Evolutionary conservation across 495 filamentous ascomycete genomes (phyloP).

Genomic region (Wilcoxina mikolae): DNA sequence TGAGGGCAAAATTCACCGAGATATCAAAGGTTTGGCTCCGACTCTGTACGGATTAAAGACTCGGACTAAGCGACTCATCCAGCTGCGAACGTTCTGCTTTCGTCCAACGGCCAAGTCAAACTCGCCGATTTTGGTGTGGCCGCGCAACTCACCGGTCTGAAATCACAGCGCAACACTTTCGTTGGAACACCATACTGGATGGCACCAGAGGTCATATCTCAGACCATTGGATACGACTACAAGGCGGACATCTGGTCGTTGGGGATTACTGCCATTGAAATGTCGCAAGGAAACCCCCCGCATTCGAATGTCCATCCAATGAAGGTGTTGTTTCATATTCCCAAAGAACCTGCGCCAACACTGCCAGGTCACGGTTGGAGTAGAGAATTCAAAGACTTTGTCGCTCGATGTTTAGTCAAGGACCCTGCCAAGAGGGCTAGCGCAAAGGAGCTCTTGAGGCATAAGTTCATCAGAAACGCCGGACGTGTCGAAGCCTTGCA

Average conservation of each 20-base stretch:
- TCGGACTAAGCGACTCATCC: conserved; percentile 8
- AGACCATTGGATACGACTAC: conserved; percentile 93
- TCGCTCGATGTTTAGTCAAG: conserved; percentile 70
- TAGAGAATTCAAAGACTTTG: conserved; percentile 85
- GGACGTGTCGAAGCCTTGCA: conserved; percentile 83
- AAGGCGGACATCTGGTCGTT: conserved; percentile 99
- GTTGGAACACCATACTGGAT: conserved; percentile 99
- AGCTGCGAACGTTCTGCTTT: conserved; percentile 84
- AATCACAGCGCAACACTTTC: conserved; percentile 99
- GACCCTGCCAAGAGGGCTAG: conserved; percentile 78
- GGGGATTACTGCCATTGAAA: conserved; percentile 90
- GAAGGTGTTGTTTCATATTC: conserved; percentile 95
- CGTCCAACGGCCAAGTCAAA: conserved; percentile 85
- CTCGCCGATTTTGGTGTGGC: conserved; percentile 96
- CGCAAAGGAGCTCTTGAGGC: conserved; percentile 74
- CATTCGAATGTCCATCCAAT: conserved; percentile 97
- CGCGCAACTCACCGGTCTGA: conserved; percentile 92
- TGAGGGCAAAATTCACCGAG: conserved; percentile 89
- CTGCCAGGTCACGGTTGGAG: conserved; percentile 68
- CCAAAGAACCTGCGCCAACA: conserved; percentile 76
- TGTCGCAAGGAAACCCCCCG: conserved; percentile 85
- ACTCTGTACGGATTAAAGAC: not conserved
- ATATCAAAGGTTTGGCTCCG: conserved; percentile 71
- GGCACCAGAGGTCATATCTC: conserved; percentile 90
- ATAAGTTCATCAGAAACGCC: conserved; percentile 75